A percentile compares a stretch with the other conserved stretches of the same genome.
Conservation (phyloP, 2,329 filamentous ascomycete species). For the Penicillium expansum region DNA sequence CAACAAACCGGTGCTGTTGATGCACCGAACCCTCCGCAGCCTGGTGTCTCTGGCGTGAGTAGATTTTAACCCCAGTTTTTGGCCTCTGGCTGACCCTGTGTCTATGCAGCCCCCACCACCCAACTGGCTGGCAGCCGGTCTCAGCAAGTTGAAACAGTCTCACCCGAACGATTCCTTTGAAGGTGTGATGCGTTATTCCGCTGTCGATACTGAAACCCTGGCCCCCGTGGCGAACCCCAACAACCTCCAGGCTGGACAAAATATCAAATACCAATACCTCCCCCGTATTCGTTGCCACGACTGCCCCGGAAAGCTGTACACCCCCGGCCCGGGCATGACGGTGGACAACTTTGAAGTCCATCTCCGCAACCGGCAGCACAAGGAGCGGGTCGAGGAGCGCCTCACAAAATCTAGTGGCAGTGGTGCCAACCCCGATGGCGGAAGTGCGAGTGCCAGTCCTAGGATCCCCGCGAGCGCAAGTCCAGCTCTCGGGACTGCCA, state of each 20-base stretch:
- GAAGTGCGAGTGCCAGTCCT: conserved; percentile 17
- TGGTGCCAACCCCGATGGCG: conserved; percentile 2
- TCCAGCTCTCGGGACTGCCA: conserved; percentile 13
- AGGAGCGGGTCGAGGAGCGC: conserved; percentile 63
- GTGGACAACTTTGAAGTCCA: conserved; percentile 92
- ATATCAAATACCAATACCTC: conserved; percentile 76
- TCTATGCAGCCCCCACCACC: conserved; percentile 70
- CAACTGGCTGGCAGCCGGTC: conserved; percentile 74
- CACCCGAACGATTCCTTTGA: conserved; percentile 86
- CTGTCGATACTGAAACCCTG: conserved; percentile 70
- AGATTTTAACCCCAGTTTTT: conserved; percentile 23
- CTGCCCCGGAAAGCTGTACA: conserved; percentile 92
- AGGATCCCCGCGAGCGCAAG: conserved; percentile 14
- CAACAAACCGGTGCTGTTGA: conserved; percentile 47
- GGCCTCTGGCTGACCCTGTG: conserved; percentile 17
- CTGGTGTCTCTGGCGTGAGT: conserved; percentile 46
- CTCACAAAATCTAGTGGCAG: conserved; percentile 31
- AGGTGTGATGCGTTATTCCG: conserved; percentile 84
- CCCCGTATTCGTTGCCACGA: conserved; percentile 89
- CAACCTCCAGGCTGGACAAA: conserved; percentile 53
- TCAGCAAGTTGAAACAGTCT: conserved; percentile 65
- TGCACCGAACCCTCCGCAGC: conserved; percentile 43
- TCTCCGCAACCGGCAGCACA: conserved; percentile 78
- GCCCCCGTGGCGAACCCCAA: conserved; percentile 57
- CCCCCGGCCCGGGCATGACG: conserved; percentile 78